These are phyloP conservation scores for Backusella tarrabulga DNA, from an alignment of 192 early-diverging fungal genomes.

Conservation along the genomic window DNA sequence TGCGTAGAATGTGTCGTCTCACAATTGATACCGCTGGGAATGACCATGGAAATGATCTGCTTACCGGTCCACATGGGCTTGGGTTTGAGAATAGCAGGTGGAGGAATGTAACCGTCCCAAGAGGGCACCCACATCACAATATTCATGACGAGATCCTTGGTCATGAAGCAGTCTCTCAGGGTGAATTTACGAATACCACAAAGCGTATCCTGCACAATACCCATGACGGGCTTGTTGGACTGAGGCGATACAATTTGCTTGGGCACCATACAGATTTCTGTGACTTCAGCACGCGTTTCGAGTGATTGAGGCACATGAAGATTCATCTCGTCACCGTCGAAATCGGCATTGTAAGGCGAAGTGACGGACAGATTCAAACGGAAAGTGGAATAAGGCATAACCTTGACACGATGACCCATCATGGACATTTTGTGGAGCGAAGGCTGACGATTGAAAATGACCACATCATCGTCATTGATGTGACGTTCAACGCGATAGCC, in stretches of 20 bases:
- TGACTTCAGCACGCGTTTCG: slow-evolving; percentile 93
- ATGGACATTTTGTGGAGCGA: slow-evolving; percentile 99
- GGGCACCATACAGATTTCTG: slow-evolving; percentile 97
- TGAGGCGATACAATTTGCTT: slow-evolving; percentile 97
- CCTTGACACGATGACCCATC: slow-evolving; percentile 97
- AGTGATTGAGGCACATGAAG: slow-evolving; percentile 97
- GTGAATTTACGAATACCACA: slow-evolving; percentile 96
- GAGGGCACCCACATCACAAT: slow-evolving; percentile 94
- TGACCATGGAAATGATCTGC: slow-evolving; percentile 92
- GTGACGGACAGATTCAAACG: slow-evolving; percentile 96
- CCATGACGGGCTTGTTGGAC: slow-evolving; percentile 98
- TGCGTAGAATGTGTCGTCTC: slow-evolving; percentile 72
- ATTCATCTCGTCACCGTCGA: slow-evolving; percentile 99
- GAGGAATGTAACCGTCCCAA: slow-evolving; percentile 93
- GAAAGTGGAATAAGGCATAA: slow-evolving; percentile 99
- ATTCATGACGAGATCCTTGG: slow-evolving; percentile 90
- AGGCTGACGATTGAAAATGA: slow-evolving; percentile 99
- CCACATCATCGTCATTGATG: slow-evolving; percentile 90
- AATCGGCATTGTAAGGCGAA: slow-evolving; percentile 98
- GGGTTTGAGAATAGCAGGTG: slow-evolving; percentile 94
- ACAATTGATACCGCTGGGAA: slow-evolving; percentile 92
- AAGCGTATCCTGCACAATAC: slow-evolving; percentile 99
- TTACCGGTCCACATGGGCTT: slow-evolving; percentile 98
- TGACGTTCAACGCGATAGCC: slow-evolving; percentile 84
- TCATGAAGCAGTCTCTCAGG: slow-evolving; percentile 86